Evolutionary conservation across 202 grass and related monocot species (phyloP).

Genomic region (Hordeum pubiflorum): DNA sequence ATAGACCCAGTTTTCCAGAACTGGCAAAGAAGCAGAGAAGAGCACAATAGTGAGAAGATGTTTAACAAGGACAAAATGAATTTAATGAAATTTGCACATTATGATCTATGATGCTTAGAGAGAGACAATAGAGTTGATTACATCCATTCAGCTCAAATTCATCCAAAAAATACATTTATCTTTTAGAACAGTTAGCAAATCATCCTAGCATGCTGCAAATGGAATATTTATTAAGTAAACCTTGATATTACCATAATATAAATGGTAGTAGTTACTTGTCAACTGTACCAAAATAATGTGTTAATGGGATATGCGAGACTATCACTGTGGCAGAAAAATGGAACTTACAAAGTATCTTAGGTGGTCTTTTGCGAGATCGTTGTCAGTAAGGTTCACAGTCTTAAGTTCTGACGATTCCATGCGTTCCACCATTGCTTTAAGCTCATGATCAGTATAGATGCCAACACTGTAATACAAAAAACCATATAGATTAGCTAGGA

Average conservation of each 20-base stretch:
- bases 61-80: background rate
- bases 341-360: constrained; percentile 92
- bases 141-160: background rate
- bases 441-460: constrained; percentile 76
- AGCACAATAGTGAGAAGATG: background rate
- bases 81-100: background rate
- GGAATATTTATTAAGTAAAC: background rate
- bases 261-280: background rate
- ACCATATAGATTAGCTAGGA: background rate
- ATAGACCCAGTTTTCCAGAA: background rate
- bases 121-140: background rate
- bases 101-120: background rate
- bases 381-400: constrained; percentile 81
- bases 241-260: background rate
- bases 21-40: background rate
- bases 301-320: background rate
- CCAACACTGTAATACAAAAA: constrained; percentile 70
- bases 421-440: constrained; percentile 57
- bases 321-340: background rate
- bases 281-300: background rate
- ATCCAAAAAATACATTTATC: background rate
- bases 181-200: background rate
- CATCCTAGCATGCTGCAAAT: background rate
- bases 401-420: constrained; percentile 67
- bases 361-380: constrained; percentile 82